phyloP scores from a whole-genome alignment of 2,329 filamentous ascomycete species.

The Neonectria hederae region DNA sequence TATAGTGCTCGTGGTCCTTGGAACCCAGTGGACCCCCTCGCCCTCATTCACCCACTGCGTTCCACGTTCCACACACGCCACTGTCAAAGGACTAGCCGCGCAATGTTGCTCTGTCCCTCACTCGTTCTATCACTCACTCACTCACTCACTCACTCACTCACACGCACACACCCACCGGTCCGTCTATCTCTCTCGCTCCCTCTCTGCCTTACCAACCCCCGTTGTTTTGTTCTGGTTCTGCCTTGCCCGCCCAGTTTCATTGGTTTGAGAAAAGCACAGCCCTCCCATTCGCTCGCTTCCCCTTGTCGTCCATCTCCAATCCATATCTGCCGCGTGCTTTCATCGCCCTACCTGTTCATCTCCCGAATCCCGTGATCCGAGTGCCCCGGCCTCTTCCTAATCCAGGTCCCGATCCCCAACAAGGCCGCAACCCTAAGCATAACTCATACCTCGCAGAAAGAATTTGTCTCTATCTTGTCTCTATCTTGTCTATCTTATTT shows the following conservation, averaged over 20 bases:
- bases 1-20: slow-evolving; percentile 3
- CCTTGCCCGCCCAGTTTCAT: neutral
- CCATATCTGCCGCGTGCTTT: slow-evolving; percentile 10
- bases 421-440: slow-evolving; percentile 10
- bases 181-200: neutral
- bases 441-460: neutral
- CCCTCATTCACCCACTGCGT: neutral
- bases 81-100: slow-evolving; percentile 15
- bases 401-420: slow-evolving; percentile 2
- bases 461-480: neutral
- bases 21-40: neutral
- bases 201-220: neutral
- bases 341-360: neutral
- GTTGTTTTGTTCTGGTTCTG: neutral
- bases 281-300: slow-evolving; percentile 7
- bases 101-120: slow-evolving; percentile 12
- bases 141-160: too few species aligned
- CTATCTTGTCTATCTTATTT: neutral
- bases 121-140: neutral
- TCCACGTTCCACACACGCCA: slow-evolving; percentile 5
- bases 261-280: neutral
- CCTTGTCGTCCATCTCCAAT: slow-evolving; percentile 8
- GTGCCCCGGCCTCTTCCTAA: slow-evolving; percentile 5
- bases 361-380: slow-evolving; percentile 9
- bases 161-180: neutral